A percentile compares a stretch with the other conserved stretches of the same genome.
Evolutionary conservation across 768 basidiomycete species (phyloP).

Genomic region (Phlebiopsis flavidoalba): DNA sequence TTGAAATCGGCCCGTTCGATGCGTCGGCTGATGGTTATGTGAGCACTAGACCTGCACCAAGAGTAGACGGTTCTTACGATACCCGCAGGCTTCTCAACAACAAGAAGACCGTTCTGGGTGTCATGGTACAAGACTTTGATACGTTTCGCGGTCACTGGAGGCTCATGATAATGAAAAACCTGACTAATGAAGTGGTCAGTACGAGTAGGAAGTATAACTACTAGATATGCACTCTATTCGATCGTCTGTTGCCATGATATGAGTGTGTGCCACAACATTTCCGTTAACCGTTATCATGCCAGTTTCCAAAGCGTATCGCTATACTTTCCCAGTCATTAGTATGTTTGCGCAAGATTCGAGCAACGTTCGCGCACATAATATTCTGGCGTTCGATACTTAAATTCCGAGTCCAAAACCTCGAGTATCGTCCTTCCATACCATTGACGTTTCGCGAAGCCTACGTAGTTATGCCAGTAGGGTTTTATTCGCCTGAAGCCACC

Average conservation of each 20-base stretch:
- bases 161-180: slow-evolving; percentile 94
- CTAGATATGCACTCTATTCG: slow-evolving; percentile 68
- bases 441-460: no score
- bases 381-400: slow-evolving; percentile 89
- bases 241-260: slow-evolving; percentile 81
- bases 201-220: neutral
- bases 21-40: slow-evolving; percentile 62
- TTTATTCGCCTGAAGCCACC: no score
- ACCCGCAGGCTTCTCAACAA: slow-evolving; percentile 95
- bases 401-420: slow-evolving; percentile 46
- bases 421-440: no score
- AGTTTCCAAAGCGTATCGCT: slow-evolving; percentile 74
- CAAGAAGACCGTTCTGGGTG: slow-evolving; percentile 73
- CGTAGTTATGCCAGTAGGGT: no score
- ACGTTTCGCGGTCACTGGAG: slow-evolving; percentile 82
- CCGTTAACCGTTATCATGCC: slow-evolving; percentile 97
- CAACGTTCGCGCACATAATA: slow-evolving; percentile 69
- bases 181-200: slow-evolving; percentile 48
- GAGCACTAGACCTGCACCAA: neutral
- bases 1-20: slow-evolving; percentile 87
- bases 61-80: slow-evolving; percentile 55
- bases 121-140: slow-evolving; percentile 79
- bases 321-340: neutral
- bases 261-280: slow-evolving; percentile 69
- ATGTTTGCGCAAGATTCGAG: neutral